Base-by-base conservation (phyloP, 208 protist species). In the Trypanosomatidae sp. region DNA sequence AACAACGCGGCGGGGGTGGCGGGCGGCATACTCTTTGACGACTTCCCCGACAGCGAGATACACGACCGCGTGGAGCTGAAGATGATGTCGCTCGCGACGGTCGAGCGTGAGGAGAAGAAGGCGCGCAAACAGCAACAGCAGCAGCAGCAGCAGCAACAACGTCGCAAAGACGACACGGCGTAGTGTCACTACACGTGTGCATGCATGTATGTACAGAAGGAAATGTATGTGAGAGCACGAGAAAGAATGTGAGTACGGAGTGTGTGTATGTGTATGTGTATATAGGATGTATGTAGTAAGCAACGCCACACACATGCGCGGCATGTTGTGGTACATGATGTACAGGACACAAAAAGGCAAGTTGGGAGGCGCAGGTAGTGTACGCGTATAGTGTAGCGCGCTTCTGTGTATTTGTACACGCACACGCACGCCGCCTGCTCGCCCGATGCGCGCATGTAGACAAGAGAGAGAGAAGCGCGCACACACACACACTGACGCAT, bases 21-120 rank as follows among this genome's bases (percentile, higher is more conserved):
- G 7, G 57, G 22, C 15, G 28, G 38, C 16, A 24, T 28, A 10
- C 18, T 21, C 2, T 16, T 58, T 26, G 76, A 88, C 20, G 74
- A 89, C 48, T 89, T 81, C 57, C 80, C 77, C 20, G 82, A 93
- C 23, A 88, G 87, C 47, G 86, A 94, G 26, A 78, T 89, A 32
- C 78, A 83, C 33, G 74, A 88, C 50, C 67, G 86, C 13, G 54
- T 82, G 15, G 77, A 89, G 47, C 58, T 94, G 35, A 94, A 94
- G 61, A 75, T 88, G 67, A 88, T 94, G 75, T 71, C 81, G 20
- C 50, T 79, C n/a, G 84, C 76, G 6, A 76, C 77, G 15, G 86
- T 94, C 22, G 78, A 89, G 60, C 51, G 82, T 30, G 86, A 91
- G 66, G 57, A 68, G 39, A 90, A 89, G 73, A 92, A 92, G 68